These are phyloP conservation scores for Calocybe indica DNA, from an alignment of 768 basidiomycete genomes.

Conservation along the genomic window DNA sequence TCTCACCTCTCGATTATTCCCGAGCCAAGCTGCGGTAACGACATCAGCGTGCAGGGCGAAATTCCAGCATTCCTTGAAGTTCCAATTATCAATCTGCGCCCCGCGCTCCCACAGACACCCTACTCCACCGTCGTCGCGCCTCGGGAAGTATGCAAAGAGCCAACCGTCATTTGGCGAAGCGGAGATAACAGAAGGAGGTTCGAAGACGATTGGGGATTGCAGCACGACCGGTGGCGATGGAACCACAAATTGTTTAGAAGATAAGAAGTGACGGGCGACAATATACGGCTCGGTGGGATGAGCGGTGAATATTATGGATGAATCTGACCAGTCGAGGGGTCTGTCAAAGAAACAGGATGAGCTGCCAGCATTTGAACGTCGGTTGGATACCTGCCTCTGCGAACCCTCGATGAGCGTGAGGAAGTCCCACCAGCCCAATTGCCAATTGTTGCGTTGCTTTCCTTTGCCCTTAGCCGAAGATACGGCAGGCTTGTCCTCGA, in stretches of 20 bases:
- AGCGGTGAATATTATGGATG: slow-evolving; percentile 64
- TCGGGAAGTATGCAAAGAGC: slow-evolving; percentile 74
- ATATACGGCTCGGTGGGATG: slow-evolving; percentile 59
- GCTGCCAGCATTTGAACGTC: neutral
- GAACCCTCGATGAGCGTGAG: slow-evolving; percentile 48
- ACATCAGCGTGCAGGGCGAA: slow-evolving; percentile 48
- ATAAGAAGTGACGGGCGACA: slow-evolving; percentile 61
- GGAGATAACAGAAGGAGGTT: slow-evolving; percentile 57
- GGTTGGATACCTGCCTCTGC: slow-evolving; percentile 41
- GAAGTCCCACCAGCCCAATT: slow-evolving; percentile 71
- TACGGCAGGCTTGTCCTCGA: slow-evolving; percentile 15
- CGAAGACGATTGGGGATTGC: slow-evolving; percentile 42
- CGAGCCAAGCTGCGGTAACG: slow-evolving; percentile 60
- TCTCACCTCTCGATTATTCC: slow-evolving; percentile 52
- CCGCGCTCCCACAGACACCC: slow-evolving; percentile 65
- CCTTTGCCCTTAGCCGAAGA: slow-evolving; percentile 50
- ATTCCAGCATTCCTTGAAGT: slow-evolving; percentile 49
- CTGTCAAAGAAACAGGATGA: slow-evolving; percentile 26
- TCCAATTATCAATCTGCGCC: slow-evolving; percentile 57
- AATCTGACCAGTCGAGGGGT: slow-evolving; percentile 65
- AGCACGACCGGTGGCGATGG: slow-evolving; percentile 46
- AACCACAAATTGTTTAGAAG: slow-evolving; percentile 58
- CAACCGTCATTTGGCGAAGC: slow-evolving; percentile 53
- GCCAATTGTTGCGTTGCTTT: slow-evolving; percentile 49
- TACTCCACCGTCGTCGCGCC: slow-evolving; percentile 47